These are phyloP conservation scores for Ramicandelaber brevisporus DNA, from an alignment of 192 early-diverging fungal species.

Conservation along the genomic window DNA sequence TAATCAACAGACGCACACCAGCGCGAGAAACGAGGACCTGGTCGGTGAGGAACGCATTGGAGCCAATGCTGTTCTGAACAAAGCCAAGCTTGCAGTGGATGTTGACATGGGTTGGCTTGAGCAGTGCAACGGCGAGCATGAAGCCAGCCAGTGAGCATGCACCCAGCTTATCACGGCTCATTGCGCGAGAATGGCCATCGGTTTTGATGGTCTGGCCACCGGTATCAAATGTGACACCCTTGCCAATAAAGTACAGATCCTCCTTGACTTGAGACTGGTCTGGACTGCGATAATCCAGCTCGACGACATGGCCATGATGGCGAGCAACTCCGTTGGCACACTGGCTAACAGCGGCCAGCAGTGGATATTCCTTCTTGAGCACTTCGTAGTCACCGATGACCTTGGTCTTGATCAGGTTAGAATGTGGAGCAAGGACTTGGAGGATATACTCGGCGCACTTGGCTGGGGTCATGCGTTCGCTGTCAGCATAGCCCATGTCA, in stretches of 20 bases:
- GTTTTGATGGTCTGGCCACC: constrained; percentile 72
- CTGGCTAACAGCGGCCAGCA: no score
- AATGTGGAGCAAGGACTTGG: no score
- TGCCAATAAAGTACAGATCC: constrained; percentile 58
- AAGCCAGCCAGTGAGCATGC: constrained; percentile 64
- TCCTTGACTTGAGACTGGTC: constrained; percentile 47
- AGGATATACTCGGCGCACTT: constrained; percentile 39
- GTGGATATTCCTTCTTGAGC: constrained; percentile 56
- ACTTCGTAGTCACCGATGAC: no score
- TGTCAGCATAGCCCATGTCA: constrained; percentile 63
- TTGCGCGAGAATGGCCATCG: constrained; percentile 57
- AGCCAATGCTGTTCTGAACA: constrained; percentile 61
- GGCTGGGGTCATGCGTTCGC: constrained; percentile 69
- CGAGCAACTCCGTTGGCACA: no score
- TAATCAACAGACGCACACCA: constrained; percentile 49
- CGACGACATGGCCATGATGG: constrained; percentile 19
- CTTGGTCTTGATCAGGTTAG: no score
- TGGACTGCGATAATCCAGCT: constrained; percentile 30
- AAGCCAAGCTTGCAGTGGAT: constrained; percentile 46
- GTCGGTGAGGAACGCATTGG: constrained; percentile 57
- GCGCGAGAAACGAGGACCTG: constrained; percentile 53
- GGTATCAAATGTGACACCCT: constrained; percentile 79
- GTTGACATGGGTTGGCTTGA: constrained; percentile 36
- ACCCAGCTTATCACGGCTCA: constrained; percentile 81
- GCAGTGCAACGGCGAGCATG: constrained; percentile 34